phyloP scores from a whole-genome alignment of 345 rosid species.

The Brassica carinata region DNA sequence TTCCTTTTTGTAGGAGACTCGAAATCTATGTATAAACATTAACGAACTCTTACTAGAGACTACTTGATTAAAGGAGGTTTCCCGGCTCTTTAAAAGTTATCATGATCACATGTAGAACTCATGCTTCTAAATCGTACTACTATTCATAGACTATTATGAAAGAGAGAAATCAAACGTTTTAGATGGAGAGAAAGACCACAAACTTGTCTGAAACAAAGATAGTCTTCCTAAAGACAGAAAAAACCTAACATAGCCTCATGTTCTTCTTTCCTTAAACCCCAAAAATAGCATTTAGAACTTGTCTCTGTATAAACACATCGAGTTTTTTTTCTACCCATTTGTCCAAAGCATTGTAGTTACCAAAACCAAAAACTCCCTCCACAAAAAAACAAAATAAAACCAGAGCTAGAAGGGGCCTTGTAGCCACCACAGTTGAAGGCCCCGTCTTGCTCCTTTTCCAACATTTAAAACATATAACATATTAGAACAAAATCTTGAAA shows the following conservation, averaged over 20 bases:
- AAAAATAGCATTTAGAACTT: slow-evolving; percentile 18
- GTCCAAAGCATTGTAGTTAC: background rate
- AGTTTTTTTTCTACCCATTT: background rate
- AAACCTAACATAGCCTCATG: slow-evolving; percentile 18
- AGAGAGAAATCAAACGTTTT: background rate
- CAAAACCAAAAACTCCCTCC: too few relatives aligned
- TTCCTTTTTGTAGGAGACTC: too few relatives aligned
- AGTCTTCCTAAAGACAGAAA: background rate
- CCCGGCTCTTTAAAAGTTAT: background rate
- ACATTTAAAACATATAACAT: background rate
- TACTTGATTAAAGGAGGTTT: too few relatives aligned
- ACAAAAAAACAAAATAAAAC: too few relatives aligned
- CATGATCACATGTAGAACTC: background rate
- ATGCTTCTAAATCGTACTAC: background rate
- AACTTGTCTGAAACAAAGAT: background rate
- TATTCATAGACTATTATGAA: background rate
- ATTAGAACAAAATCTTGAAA: slow-evolving; percentile 14
- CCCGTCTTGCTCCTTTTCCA: slow-evolving; percentile 24
- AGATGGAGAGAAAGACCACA: background rate
- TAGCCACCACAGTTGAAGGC: slow-evolving; percentile 33
- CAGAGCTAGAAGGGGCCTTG: slow-evolving; percentile 35
- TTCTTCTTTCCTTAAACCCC: slow-evolving; percentile 15
- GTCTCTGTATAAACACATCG: slow-evolving; percentile 20
- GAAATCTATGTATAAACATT: too few relatives aligned
- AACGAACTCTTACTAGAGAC: too few relatives aligned